Evolutionary conservation across 2,329 filamentous ascomycete genomes (phyloP), one percentile per base, ranked within the genome.

Genomic region (Apiospora saccharicola): DNA sequence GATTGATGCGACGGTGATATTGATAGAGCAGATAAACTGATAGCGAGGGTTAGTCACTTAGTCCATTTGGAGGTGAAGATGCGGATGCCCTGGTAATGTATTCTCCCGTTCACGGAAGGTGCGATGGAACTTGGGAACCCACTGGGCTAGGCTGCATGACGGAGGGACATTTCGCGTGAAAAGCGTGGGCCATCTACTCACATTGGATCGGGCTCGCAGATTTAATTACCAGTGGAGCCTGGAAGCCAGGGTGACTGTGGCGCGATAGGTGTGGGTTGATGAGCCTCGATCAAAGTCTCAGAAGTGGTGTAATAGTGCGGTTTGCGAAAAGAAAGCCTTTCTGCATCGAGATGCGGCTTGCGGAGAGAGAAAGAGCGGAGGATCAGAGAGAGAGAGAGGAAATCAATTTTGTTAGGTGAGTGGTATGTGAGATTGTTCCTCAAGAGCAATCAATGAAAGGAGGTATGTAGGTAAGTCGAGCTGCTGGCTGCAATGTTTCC

Each of bases 141-240:
- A 68, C 70, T 26, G 26, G 57, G 57, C 46, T 51, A 43, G 70
- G 68, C 61, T 71, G 70, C 72, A 73, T 73, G 72, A 70, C 64
- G 70, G 70, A 61, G 61, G 57, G 72, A 73, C 69, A 73, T 70
- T 71, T 73, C 68, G 72, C 67, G 70, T 70, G 69, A 61, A 61
- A 69, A 49, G 70, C 64, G 70, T 67, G 69, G 70, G 46, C 67
- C 71, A 75, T 77, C 71, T 73, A 73, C 53, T 74, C 72, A 70
- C 68, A 72, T 73, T 77, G 74, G 75, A 71, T 73, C 70, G 70
- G 70, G 74, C 70, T 68, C 72, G 73, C 72, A 75, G 75, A 71
- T 79, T 77, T 77, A 76, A 81, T 78, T 76, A 81, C 78, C 74
- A 75, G 79, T 80, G 79, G 79, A 79, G 78, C 76, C 76, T 69